Conservation (phyloP, 2,329 filamentous ascomycete species). For the Clarireedia monteithiana region DNA sequence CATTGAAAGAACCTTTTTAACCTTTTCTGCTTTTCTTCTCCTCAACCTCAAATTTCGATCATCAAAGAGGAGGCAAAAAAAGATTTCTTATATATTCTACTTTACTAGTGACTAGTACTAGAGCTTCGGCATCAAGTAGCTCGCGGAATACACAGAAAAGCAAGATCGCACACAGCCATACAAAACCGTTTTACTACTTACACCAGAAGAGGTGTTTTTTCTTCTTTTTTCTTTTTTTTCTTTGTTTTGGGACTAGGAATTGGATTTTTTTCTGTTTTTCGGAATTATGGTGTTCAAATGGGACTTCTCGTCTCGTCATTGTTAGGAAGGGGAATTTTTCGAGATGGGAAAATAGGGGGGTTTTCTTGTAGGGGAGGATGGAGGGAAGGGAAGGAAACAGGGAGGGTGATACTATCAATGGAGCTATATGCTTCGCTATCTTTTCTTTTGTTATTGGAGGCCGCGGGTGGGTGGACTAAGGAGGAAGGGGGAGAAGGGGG, state of each 20-base stretch:
- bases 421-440: background rate
- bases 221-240: background rate
- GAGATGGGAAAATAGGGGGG: background rate
- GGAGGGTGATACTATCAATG: background rate
- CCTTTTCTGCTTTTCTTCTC: background rate
- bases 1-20: too few relatives aligned
- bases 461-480: background rate
- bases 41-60: too few relatives aligned
- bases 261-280: background rate
- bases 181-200: too few relatives aligned
- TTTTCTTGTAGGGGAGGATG: background rate
- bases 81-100: too few relatives aligned
- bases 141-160: too few relatives aligned
- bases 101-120: too few relatives aligned
- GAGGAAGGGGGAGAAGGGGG: too few relatives aligned
- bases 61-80: too few relatives aligned
- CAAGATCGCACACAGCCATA: too few relatives aligned
- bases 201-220: background rate
- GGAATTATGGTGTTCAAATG: background rate
- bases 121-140: too few relatives aligned
- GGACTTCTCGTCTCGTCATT: background rate
- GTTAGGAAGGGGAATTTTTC: background rate
- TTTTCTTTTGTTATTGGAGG: background rate
- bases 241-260: background rate
- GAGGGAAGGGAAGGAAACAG: background rate